Base-by-base conservation (phyloP, 495 filamentous ascomycete genomes). In the Penicillium ucsense region DNA sequence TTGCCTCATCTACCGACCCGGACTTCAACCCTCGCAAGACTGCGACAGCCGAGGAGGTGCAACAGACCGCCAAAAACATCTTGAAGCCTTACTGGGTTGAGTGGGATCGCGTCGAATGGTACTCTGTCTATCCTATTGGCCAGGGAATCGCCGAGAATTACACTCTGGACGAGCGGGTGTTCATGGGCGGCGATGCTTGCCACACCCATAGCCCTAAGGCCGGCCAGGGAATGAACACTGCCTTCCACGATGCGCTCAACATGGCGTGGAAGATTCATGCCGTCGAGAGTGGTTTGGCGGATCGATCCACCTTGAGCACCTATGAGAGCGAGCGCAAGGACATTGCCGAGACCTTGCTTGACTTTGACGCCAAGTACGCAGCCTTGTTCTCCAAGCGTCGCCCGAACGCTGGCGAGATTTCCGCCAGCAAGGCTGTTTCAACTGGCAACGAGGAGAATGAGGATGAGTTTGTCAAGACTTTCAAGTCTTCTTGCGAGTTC, bases 241-340 rank as follows among this genome's bases (percentile, higher is more conserved):
- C 67, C 48, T 72, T 74, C 63, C 73, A 76, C 59, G 74, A 81
- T 53, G 67, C 71, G 5, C 61, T 77, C 55, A 90, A 92, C 61
- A 78, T 89, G 51, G 86, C 86, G 30, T 90, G 86, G 86, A 90
- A 92, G 70, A 67, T 92, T 20, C 84, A 81, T 20, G 65, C 75
- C 30, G 79, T 90, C 3, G 73, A 89, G 37, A 70, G 64, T 37
- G 81, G 82, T 10, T 68, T 75, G 31, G 80, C 83, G 12, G 55
- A 71, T n/a, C 78, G 76, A 27, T 73, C 72, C 12, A 67, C 84
- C 9, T 69, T 90, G 31, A 67, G 77, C 53, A 86, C 85, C 7
- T 92, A 90, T 54, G 74, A 84, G 43, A 64, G 69, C 12, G 87
- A 92, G 65, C 76, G 87, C 11, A 77, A 83, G 59, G 72, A 77